phyloP scores from a whole-genome alignment of 805 yeast species.

The Lachancea nothofagi region DNA sequence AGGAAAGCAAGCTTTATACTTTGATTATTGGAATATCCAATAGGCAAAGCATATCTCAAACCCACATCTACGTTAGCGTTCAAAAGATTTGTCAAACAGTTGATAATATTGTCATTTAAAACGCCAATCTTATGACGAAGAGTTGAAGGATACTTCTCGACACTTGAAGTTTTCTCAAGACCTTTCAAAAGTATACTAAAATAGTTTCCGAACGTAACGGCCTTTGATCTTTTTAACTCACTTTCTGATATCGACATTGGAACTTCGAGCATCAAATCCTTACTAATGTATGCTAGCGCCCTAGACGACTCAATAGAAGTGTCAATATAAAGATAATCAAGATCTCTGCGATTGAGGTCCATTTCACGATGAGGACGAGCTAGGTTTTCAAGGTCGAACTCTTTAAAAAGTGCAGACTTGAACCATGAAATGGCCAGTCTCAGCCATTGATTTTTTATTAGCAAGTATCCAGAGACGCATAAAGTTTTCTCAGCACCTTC shows the following conservation, averaged over 20 bases:
- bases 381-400: conserved; percentile 31
- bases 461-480: conserved; percentile 40
- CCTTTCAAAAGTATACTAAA: conserved; percentile 54
- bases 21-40: conserved; percentile 66
- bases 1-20: conserved; percentile 67
- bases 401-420: conserved; percentile 43
- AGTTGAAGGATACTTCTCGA: conserved; percentile 34
- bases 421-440: conserved; percentile 48
- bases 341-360: conserved; percentile 36
- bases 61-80: conserved; percentile 75
- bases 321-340: conserved; percentile 48
- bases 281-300: conserved; percentile 50
- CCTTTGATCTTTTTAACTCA: conserved; percentile 49
- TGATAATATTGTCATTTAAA: conserved; percentile 58
- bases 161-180: conserved; percentile 35
- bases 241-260: conserved; percentile 50
- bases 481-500: conserved; percentile 26
- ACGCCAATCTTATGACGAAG: conserved; percentile 48
- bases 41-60: conserved; percentile 64
- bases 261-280: conserved; percentile 52
- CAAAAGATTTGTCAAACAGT: conserved; percentile 61
- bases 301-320: conserved; percentile 60
- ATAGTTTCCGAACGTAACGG: conserved; percentile 62
- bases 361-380: conserved; percentile 34
- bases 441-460: conserved; percentile 43